Conservation (phyloP, 257 asterid genomes). For the Perilla frutescens region DNA sequence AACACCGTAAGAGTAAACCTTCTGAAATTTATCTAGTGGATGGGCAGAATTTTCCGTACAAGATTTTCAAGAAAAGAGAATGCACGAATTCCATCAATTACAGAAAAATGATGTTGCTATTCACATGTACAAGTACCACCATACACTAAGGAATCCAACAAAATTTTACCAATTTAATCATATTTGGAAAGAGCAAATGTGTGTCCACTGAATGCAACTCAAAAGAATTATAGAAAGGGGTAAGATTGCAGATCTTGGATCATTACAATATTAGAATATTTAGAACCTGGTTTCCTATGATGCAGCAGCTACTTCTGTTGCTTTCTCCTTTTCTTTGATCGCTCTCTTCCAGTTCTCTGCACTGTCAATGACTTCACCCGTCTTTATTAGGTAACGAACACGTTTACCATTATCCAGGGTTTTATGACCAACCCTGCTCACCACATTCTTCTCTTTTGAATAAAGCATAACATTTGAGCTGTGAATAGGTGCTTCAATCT, state of each 20-base stretch:
- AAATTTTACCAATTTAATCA: slow-evolving; percentile 15
- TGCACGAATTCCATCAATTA: background rate
- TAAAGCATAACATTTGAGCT: slow-evolving; percentile 99
- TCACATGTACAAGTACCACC: slow-evolving; percentile 34
- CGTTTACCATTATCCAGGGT: slow-evolving; percentile 81
- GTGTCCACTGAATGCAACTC: slow-evolving; percentile 4
- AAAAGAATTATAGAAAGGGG: slow-evolving; percentile 21
- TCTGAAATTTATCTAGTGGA: background rate
- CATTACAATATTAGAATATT: slow-evolving; percentile 22
- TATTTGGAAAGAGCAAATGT: background rate
- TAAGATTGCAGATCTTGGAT: slow-evolving; percentile 15
- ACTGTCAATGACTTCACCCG: slow-evolving; percentile 89
- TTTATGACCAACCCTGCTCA: slow-evolving; percentile 91
- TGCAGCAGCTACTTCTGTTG: slow-evolving; percentile 62
- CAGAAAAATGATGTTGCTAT: slow-evolving; percentile 19
- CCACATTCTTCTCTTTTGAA: slow-evolving; percentile 78
- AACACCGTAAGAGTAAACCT: background rate
- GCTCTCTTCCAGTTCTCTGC: slow-evolving; percentile 87
- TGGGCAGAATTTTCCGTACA: background rate
- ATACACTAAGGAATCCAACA: slow-evolving; percentile 29
- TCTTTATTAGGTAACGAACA: slow-evolving; percentile 88
- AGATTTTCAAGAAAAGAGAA: background rate
- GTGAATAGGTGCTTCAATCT: slow-evolving; percentile 96
- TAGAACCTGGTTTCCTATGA: slow-evolving; percentile 46
- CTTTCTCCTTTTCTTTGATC: slow-evolving; percentile 59